Evolutionary conservation across 352 stramenopile species (phyloP).

Genomic region (Globisporangium nodosum): DNA sequence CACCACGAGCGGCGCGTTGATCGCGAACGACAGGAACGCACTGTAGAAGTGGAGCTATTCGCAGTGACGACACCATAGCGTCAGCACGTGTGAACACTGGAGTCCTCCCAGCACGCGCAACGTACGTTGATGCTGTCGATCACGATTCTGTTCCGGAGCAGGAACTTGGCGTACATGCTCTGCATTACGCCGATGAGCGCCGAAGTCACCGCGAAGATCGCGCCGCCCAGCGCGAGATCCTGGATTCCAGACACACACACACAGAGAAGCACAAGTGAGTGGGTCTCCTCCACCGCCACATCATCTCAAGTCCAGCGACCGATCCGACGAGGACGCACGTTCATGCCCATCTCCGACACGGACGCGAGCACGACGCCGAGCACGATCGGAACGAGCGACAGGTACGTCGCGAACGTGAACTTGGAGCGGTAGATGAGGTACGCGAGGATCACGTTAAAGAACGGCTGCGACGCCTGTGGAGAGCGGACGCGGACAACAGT

Average conservation of each 20-base stretch:
- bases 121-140: constrained; percentile 80
- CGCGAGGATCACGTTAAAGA: constrained; percentile 84
- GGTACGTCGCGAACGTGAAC: constrained; percentile 68
- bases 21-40: constrained; percentile 74
- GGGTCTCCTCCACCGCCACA: no score
- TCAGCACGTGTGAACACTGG: not conserved
- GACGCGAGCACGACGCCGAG: constrained; percentile 77
- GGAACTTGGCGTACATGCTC: constrained; percentile 87
- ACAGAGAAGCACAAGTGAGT: not conserved
- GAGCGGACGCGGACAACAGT: not conserved
- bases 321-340: constrained; percentile 18
- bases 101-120: not conserved
- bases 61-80: not conserved
- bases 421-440: constrained; percentile 68
- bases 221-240: constrained; percentile 61
- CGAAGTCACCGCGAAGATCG: constrained; percentile 67
- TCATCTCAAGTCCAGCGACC: not conserved
- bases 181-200: constrained; percentile 79
- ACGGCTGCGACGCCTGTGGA: constrained; percentile 62
- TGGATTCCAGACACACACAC: constrained; percentile 12
- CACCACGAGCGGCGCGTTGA: constrained; percentile 75
- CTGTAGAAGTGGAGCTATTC: constrained; percentile 84
- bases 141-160: constrained; percentile 70
- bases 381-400: constrained; percentile 79
- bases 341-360: constrained; percentile 86